A percentile compares a stretch with the other conserved stretches of the same genome.
Conservation (phyloP, 1,139 yeast genomes). For the Candida sp. region DNA sequence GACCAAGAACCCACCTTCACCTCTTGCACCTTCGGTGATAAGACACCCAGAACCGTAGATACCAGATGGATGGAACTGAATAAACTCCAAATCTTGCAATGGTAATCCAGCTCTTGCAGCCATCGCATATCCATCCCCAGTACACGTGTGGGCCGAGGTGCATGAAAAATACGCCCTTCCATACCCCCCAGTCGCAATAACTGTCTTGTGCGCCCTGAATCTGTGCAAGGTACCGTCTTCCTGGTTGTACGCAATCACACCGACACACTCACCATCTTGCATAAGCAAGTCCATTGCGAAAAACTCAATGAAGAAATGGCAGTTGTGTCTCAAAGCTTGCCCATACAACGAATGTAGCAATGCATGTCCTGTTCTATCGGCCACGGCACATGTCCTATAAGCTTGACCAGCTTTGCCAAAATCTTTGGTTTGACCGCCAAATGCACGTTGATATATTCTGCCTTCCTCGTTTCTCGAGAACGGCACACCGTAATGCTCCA, state of each 20-base stretch:
- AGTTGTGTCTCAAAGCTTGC: conserved; percentile 95
- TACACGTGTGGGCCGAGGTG: conserved; percentile 99
- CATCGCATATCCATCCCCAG: conserved; percentile 99
- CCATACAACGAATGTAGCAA: conserved; percentile 95
- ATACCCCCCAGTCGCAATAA: conserved; percentile 98
- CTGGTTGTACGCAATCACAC: conserved; percentile 97
- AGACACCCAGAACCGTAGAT: conserved; percentile 99
- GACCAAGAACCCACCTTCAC: conserved; percentile 98
- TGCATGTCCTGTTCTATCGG: conserved; percentile 99
- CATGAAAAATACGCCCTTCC: conserved; percentile 99
- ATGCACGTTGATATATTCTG: conserved; percentile 97
- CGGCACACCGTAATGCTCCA: conserved; percentile 98
- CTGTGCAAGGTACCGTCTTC: conserved; percentile 99
- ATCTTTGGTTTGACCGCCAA: conserved; percentile 97
- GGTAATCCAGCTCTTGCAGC: conserved; percentile 99
- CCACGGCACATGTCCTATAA: conserved; percentile 99
- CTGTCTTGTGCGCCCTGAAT: conserved; percentile 95
- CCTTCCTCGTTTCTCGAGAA: conserved; percentile 98
- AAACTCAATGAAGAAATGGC: conserved; percentile 97
- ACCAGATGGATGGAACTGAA: conserved; percentile 99
- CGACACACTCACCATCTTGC: conserved; percentile 97
- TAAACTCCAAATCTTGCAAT: conserved; percentile 95
- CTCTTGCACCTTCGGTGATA: conserved; percentile 99
- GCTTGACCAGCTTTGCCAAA: conserved; percentile 99
- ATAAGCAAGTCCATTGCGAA: conserved; percentile 94